Conservation (phyloP, 2,329 filamentous ascomycete species). For the Coccinonectria pachysandricola region DNA sequence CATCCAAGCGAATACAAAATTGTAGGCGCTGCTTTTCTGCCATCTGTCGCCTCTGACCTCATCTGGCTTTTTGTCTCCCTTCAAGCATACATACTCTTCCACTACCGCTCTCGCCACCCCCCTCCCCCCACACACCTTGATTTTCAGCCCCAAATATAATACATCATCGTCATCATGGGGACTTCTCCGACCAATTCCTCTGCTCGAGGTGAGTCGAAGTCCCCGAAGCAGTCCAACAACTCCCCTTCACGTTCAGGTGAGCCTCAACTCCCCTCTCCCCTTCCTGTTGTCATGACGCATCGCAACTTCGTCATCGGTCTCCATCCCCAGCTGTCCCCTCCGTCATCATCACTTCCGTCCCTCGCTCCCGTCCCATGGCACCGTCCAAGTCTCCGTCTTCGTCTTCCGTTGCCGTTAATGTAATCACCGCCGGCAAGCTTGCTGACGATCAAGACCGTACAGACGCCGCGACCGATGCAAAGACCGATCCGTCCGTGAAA, state of each 20-base stretch:
- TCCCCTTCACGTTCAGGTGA: constrained; percentile 35
- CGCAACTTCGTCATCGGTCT: constrained; percentile 12
- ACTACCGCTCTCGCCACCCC: constrained; percentile 20
- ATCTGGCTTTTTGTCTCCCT: constrained; percentile 24
- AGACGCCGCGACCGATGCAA: constrained; percentile 37
- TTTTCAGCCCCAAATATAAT: constrained; percentile 26
- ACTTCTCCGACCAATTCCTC: constrained; percentile 31
- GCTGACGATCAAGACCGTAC: constrained; percentile 14
- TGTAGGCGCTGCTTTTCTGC: no score
- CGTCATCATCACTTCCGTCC: constrained; percentile 11
- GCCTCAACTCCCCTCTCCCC: constrained; percentile 10
- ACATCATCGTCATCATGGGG: constrained; percentile 41
- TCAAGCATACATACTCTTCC: constrained; percentile 15
- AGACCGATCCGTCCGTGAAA: constrained; percentile 36
- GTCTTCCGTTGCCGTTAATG: constrained; percentile 7
- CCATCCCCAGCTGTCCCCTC: constrained; percentile 5
- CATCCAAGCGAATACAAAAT: no score
- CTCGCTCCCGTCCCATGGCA: constrained; percentile 5
- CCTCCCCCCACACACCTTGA: constrained; percentile 17
- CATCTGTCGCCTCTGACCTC: constrained; percentile 33
- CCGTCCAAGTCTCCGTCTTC: constrained; percentile 7
- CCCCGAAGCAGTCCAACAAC: constrained; percentile 35
- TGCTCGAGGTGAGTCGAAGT: constrained; percentile 35
- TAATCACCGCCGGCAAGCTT: constrained; percentile 8
- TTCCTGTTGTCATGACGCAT: constrained; percentile 16